Conservation (phyloP, 768 basidiomycete species). For the Kwoniella europaea region DNA sequence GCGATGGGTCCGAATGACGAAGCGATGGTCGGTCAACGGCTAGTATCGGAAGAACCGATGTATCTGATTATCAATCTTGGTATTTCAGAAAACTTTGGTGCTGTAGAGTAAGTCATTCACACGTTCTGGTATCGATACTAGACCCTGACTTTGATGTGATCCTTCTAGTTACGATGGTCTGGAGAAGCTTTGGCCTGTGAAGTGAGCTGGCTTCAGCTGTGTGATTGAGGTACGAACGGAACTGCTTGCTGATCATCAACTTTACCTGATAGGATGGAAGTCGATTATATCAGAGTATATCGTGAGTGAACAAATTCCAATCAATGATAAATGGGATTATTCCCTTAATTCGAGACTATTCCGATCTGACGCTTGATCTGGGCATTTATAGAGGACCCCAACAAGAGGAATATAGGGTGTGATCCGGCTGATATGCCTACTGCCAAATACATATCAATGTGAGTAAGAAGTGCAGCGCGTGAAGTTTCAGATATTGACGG, state of each 20-base stretch:
- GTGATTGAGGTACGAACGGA: no score
- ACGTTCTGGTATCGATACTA: background rate
- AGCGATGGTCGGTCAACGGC: slow-evolving; percentile 71
- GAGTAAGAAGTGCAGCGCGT: slow-evolving; percentile 6
- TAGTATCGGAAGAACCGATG: slow-evolving; percentile 83
- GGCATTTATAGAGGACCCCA: slow-evolving; percentile 49
- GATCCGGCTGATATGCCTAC: slow-evolving; percentile 81
- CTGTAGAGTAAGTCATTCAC: slow-evolving; percentile 48
- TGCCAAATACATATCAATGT: slow-evolving; percentile 69
- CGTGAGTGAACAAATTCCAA: slow-evolving; percentile 56
- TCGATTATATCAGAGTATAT: slow-evolving; percentile 92
- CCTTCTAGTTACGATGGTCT: slow-evolving; percentile 48
- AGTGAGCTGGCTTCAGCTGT: no score
- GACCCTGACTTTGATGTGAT: background rate
- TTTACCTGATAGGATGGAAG: slow-evolving; percentile 65
- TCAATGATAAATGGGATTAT: background rate
- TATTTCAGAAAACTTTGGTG: slow-evolving; percentile 78
- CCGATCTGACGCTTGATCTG: background rate
- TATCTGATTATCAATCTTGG: slow-evolving; percentile 61
- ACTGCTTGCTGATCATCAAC: no score
- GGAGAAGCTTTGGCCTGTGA: slow-evolving; percentile 44
- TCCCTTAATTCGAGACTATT: background rate
- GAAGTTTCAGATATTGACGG: background rate
- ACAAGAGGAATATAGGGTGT: slow-evolving; percentile 73
- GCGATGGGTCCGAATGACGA: slow-evolving; percentile 70